These are phyloP conservation scores for Coemansia sp. DNA, from an alignment of 192 early-diverging fungal species.

Conservation along the genomic window DNA sequence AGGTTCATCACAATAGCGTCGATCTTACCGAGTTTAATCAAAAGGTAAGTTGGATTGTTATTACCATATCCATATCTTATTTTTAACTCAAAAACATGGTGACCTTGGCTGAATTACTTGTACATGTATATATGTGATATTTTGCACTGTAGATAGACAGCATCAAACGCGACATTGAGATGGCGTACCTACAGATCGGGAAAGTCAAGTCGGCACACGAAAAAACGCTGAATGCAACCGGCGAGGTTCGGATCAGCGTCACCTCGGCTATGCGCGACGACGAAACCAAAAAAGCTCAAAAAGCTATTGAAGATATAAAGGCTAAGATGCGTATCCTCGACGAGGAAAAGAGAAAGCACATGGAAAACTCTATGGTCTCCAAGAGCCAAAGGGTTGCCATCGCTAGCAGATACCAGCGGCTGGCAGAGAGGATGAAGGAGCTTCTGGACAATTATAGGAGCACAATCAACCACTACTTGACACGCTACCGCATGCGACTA, in stretches of 20 bases:
- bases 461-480: not conserved
- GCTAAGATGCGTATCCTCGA: not conserved
- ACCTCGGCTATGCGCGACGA: not conserved
- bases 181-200: not conserved
- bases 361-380: not conserved
- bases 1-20: not conserved
- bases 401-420: not conserved
- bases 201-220: not conserved
- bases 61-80: not conserved
- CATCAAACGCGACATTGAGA: not conserved
- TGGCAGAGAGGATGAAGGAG: not conserved
- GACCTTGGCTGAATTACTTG: not conserved
- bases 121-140: not conserved
- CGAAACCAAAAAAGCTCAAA: not conserved
- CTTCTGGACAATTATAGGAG: not conserved
- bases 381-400: not conserved
- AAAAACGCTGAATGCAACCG: not conserved
- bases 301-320: not conserved
- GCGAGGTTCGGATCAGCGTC: not conserved
- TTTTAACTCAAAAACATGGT: not conserved
- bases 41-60: not conserved
- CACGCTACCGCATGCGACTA: slow-evolving; percentile 12
- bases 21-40: not conserved
- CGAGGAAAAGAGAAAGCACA: not conserved
- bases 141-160: slow-evolving; percentile 1